These are phyloP conservation scores for Bodo saltans DNA, from an alignment of 78 protist species.

Conservation along the genomic window DNA sequence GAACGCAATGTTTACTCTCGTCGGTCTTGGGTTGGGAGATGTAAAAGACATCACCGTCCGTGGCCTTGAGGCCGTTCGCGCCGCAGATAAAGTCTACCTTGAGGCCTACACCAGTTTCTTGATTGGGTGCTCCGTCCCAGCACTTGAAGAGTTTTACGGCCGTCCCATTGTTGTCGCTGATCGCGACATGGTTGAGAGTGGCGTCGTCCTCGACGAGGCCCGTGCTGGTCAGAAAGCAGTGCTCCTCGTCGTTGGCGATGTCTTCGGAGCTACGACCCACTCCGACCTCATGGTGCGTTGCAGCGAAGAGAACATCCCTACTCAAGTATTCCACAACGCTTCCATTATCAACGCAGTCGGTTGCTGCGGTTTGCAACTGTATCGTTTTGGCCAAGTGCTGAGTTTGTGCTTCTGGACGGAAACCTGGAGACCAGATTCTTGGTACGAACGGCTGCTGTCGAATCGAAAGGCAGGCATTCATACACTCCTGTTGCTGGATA, in stretches of 20 bases:
- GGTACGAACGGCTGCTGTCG: conserved; percentile 73
- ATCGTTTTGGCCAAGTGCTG: conserved; percentile 94
- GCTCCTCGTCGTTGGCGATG: conserved; percentile 98
- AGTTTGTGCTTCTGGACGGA: conserved; percentile 72
- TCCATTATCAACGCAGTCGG: conserved; percentile 98
- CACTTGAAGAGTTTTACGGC: conserved; percentile 76
- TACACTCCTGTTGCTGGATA: conserved; percentile 85
- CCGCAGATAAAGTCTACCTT: conserved; percentile 73
- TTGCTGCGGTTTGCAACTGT: conserved; percentile 93
- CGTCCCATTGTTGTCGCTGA: conserved; percentile 76
- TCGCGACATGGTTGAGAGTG: conserved; percentile 89
- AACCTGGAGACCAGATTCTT: conserved; percentile 87
- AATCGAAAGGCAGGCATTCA: conserved; percentile 87
- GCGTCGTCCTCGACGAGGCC: conserved; percentile 73
- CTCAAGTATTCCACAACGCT: conserved; percentile 93
- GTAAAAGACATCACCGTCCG: conserved; percentile 94
- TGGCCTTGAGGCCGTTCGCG: conserved; percentile 87
- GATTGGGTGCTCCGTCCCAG: background rate
- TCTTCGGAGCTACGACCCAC: conserved; percentile 97
- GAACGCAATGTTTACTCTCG: conserved; percentile 63
- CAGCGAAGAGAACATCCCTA: conserved; percentile 40
- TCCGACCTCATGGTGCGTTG: conserved; percentile 86
- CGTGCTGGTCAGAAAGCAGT: conserved; percentile 61
- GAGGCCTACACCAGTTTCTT: conserved; percentile 95
- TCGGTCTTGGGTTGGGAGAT: conserved; percentile 97